Evolutionary conservation across 345 rosid genomes (phyloP), one percentile per base, ranked within the genome.

Genomic region (Populus pruinosa): DNA sequence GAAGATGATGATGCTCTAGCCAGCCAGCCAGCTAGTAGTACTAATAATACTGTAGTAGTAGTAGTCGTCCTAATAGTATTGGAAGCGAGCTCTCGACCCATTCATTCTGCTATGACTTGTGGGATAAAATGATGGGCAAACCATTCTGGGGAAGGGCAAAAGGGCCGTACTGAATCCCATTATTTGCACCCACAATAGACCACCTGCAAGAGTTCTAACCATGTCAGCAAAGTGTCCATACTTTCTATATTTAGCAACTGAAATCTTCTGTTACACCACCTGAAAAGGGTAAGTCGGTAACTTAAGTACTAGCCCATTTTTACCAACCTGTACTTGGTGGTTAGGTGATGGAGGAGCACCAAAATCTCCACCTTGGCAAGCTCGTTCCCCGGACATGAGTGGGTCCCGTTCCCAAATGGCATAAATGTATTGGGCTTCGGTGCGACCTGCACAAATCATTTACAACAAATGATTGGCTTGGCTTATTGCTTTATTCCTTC

Each of bases 361-460:
- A 89, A 78, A 35, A 94, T 88, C 78, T 94, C 96, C 83, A 92
- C 80, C 85, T 89, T 94, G 21, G 98, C 97, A 41, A 94, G 55
- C 85, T 91, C 97, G 82, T 90, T 94, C 65, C 98, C 98, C 4
- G 96, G 98, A 84, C 98, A 94, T 62, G 96, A 83, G 74, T 94
- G 98, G 83, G 81, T 80, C 74, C 98, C 98, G 70, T 79, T 94
- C 50, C 98, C 98, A 87, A 94, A 94, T 79, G 98, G 98, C 93
- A 94, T 77, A 44, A 90, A 94, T 0, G 97, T 92, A 80, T 92
- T 91, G 79, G 98, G 90, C 53, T 94, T 92, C 18, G 91, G 96
- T 21, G 94, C 84, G 55, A 83, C 92, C 98, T 94, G 88, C 72
- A 18, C 50, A 5, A 69, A 73, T 74, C 31, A 72, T 44, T 68